These are phyloP conservation scores for Fusarium fracticaudum DNA, from an alignment of 2,329 filamentous ascomycete species.

Conservation along the genomic window DNA sequence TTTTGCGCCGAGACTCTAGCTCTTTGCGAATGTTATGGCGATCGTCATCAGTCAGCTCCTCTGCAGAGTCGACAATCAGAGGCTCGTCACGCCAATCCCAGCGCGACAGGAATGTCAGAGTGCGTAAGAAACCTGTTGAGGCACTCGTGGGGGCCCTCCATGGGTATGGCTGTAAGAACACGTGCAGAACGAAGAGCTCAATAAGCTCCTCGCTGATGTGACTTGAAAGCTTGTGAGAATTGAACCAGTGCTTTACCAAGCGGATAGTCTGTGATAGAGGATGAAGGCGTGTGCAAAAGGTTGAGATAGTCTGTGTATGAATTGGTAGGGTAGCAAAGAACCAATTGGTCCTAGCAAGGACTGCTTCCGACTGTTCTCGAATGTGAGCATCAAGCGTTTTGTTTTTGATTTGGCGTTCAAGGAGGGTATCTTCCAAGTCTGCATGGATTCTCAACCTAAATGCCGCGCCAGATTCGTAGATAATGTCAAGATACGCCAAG, in stretches of 20 bases:
- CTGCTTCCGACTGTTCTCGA: conserved; percentile 74
- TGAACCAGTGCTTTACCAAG: conserved; percentile 90
- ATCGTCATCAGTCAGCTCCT: conserved; percentile 69
- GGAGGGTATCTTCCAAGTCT: conserved; percentile 83
- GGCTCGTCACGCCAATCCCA: conserved; percentile 95
- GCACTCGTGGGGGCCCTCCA: conserved; percentile 81
- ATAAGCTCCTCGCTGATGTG: conserved; percentile 84
- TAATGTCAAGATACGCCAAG: conserved; percentile 82
- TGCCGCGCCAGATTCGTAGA: conserved; percentile 74
- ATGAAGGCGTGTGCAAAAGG: conserved; percentile 81
- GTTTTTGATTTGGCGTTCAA: conserved; percentile 82
- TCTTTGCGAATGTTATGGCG: conserved; percentile 72
- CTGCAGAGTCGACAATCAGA: conserved; percentile 77
- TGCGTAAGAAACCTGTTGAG: conserved; percentile 82
- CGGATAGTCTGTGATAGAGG: conserved; percentile 85
- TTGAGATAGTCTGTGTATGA: conserved; percentile 83
- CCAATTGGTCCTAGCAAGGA: conserved; percentile 76
- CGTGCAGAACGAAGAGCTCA: conserved; percentile 81
- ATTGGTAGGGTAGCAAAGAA: conserved; percentile 77
- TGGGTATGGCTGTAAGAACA: conserved; percentile 84
- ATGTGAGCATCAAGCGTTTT: conserved; percentile 71
- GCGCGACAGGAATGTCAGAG: conserved; percentile 79
- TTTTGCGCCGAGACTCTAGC: conserved; percentile 85
- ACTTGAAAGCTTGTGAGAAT: conserved; percentile 78
- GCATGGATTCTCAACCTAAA: conserved; percentile 91